A percentile compares a stretch with the other conserved stretches of the same genome.
phyloP scores from a whole-genome alignment of 805 yeast genomes.

The Scheffersomyces stipitis region DNA sequence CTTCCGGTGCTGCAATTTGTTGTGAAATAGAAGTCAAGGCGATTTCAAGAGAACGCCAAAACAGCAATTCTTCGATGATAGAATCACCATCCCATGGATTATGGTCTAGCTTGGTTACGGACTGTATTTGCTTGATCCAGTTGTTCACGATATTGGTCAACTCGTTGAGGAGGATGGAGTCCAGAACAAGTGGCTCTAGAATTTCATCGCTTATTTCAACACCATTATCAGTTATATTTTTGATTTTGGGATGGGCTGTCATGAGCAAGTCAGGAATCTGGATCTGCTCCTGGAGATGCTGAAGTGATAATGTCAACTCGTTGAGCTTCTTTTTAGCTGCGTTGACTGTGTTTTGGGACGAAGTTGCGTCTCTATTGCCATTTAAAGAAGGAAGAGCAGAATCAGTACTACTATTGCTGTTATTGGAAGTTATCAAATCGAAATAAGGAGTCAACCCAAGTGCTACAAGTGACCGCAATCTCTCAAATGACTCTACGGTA shows the following conservation, averaged over 20 bases:
- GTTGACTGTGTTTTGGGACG: constrained; percentile 29
- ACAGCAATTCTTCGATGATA: constrained; percentile 62
- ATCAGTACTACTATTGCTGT: constrained; percentile 5
- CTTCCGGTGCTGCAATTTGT: constrained; percentile 57
- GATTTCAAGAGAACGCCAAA: constrained; percentile 73
- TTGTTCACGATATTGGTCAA: constrained; percentile 68
- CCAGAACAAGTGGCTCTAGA: constrained; percentile 40
- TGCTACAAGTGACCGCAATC: constrained; percentile 57
- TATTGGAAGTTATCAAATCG: constrained; percentile 41
- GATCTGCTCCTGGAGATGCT: constrained; percentile 64
- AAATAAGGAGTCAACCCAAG: constrained; percentile 71
- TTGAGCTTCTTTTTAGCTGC: constrained; percentile 60
- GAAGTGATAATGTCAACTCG: constrained; percentile 66
- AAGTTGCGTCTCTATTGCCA: constrained; percentile 6
- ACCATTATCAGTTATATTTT: constrained; percentile 7
- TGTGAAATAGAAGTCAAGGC: constrained; percentile 55
- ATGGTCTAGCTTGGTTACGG: constrained; percentile 52
- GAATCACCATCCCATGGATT: constrained; percentile 56
- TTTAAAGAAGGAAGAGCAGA: too few relatives aligned
- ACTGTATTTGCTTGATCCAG: constrained; percentile 69
- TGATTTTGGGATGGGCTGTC: constrained; percentile 52
- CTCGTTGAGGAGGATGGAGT: constrained; percentile 59
- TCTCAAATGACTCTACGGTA: constrained; percentile 41
- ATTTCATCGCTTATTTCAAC: constrained; percentile 15
- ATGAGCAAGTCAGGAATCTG: constrained; percentile 64